Evolutionary conservation across 2,329 filamentous ascomycete genomes (phyloP).

Genomic region (Ophidiomyces ophidiicola): DNA sequence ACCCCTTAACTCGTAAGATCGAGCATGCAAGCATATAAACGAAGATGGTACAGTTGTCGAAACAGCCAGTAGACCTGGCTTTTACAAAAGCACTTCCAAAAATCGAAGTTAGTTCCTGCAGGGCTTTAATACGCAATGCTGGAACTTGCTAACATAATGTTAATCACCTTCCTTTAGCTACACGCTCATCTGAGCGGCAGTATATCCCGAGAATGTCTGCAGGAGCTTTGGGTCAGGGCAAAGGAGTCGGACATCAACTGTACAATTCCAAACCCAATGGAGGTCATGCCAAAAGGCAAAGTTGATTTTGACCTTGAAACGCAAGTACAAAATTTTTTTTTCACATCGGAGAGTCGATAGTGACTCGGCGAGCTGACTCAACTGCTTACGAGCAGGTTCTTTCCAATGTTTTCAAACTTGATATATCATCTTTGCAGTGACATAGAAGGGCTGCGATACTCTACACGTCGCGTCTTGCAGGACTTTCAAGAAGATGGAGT

Average conservation of each 20-base stretch:
- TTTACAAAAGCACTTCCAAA: conserved; percentile 29
- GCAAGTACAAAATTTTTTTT: conserved; percentile 36
- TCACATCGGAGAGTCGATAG: too few species aligned
- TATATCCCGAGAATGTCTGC: conserved; percentile 59
- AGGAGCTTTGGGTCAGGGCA: conserved; percentile 59
- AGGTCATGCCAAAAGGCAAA: conserved; percentile 58
- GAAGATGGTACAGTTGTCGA: neutral
- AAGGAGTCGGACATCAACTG: conserved; percentile 40
- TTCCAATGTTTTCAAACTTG: conserved; percentile 64
- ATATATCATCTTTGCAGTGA: conserved; percentile 66
- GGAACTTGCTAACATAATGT: neutral
- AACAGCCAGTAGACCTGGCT: conserved; percentile 19
- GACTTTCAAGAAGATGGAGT: conserved; percentile 61
- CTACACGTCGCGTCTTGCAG: conserved; percentile 52
- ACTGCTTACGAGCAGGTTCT: conserved; percentile 50
- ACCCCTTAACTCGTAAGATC: neutral
- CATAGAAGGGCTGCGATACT: conserved; percentile 45
- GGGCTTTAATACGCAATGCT: neutral
- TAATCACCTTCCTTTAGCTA: conserved; percentile 40
- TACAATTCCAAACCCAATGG: conserved; percentile 53
- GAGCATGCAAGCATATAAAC: too few species aligned
- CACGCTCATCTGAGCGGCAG: conserved; percentile 72
- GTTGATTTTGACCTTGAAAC: conserved; percentile 57
- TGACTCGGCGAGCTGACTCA: too few species aligned
- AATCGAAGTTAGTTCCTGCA: conserved; percentile 23